These are phyloP conservation scores for Mucor lusitanicus DNA, from an alignment of 371 early-diverging fungal species.

Conservation along the genomic window DNA sequence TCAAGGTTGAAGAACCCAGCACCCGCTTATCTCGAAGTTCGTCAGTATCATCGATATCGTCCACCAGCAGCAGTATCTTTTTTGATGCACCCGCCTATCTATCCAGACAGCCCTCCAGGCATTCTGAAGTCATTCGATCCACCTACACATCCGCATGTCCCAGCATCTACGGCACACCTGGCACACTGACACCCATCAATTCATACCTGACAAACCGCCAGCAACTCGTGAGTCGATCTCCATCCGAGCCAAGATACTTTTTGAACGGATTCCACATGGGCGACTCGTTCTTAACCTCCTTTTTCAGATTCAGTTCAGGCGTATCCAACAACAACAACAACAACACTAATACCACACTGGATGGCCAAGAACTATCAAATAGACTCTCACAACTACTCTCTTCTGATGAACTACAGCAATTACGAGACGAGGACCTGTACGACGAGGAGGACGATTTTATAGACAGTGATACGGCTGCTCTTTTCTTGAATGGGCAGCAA, in stretches of 20 bases:
- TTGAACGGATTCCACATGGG: slow-evolving; percentile 45
- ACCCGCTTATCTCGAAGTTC: slow-evolving; percentile 21
- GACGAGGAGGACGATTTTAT: not conserved
- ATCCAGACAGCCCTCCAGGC: not conserved
- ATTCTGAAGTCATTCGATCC: not conserved
- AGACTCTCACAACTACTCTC: slow-evolving; percentile 14
- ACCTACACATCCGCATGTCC: slow-evolving; percentile 15
- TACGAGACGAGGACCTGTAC: not conserved
- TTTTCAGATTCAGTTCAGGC: slow-evolving; percentile 12
- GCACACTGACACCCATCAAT: slow-evolving; percentile 26
- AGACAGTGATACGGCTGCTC: not conserved
- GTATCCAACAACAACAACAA: not conserved
- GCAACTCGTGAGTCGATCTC: slow-evolving; percentile 9
- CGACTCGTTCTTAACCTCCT: slow-evolving; percentile 39
- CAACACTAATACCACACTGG: not conserved
- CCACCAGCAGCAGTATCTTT: slow-evolving; percentile 19
- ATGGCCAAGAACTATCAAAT: slow-evolving; percentile 15
- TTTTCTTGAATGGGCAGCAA: not conserved
- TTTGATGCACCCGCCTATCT: slow-evolving; percentile 37
- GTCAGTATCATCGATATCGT: slow-evolving; percentile 18
- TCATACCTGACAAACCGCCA: slow-evolving; percentile 4
- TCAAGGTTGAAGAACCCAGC: not conserved
- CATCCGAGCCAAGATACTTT: slow-evolving; percentile 24
- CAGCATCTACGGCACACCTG: slow-evolving; percentile 35
- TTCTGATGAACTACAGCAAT: slow-evolving; percentile 6